Conservation (phyloP, 768 basidiomycete species). For the Tylopilus plumbeoviolaceoides region DNA sequence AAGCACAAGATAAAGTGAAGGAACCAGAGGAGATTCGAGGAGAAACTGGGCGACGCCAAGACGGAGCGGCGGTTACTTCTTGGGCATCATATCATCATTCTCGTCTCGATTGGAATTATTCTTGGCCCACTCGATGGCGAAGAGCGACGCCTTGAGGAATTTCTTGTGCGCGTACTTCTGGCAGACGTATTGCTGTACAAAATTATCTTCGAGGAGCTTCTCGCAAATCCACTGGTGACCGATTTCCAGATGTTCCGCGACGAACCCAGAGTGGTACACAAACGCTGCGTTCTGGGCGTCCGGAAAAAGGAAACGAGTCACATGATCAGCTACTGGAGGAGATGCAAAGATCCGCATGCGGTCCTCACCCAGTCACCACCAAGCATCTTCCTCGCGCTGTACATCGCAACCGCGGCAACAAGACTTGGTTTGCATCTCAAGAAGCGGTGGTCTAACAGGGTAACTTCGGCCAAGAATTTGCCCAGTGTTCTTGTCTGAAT, state of each 20-base stretch:
- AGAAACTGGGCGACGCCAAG: slow-evolving; percentile 17
- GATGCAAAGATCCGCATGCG: slow-evolving; percentile 19
- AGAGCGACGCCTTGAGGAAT: slow-evolving; percentile 87
- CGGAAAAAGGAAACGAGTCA: slow-evolving; percentile 29
- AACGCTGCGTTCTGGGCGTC: slow-evolving; percentile 76
- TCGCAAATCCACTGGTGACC: slow-evolving; percentile 82
- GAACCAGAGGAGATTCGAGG: slow-evolving; percentile 22
- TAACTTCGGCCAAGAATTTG: slow-evolving; percentile 97
- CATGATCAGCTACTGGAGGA: slow-evolving; percentile 21
- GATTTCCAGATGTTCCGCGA: slow-evolving; percentile 79
- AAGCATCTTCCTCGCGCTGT: slow-evolving; percentile 90
- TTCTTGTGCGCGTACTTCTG: slow-evolving; percentile 98
- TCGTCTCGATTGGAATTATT: slow-evolving; percentile 39
- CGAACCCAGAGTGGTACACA: slow-evolving; percentile 89
- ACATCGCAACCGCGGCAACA: slow-evolving; percentile 96
- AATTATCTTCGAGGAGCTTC: slow-evolving; percentile 74
- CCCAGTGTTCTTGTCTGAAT: slow-evolving; percentile 95
- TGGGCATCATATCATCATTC: slow-evolving; percentile 29
- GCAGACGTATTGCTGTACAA: slow-evolving; percentile 83
- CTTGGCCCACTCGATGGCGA: slow-evolving; percentile 73
- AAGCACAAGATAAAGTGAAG: slow-evolving; percentile 30
- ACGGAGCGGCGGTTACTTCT: slow-evolving; percentile 23
- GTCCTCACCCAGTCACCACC: slow-evolving; percentile 89
- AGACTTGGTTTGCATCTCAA: slow-evolving; percentile 90
- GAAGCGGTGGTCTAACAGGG: slow-evolving; percentile 89